A percentile compares a stretch with the other conserved stretches of the same genome.
These are phyloP conservation scores for Leptographium galeiforme DNA, from an alignment of 2,329 filamentous ascomycete species.

Conservation along the genomic window DNA sequence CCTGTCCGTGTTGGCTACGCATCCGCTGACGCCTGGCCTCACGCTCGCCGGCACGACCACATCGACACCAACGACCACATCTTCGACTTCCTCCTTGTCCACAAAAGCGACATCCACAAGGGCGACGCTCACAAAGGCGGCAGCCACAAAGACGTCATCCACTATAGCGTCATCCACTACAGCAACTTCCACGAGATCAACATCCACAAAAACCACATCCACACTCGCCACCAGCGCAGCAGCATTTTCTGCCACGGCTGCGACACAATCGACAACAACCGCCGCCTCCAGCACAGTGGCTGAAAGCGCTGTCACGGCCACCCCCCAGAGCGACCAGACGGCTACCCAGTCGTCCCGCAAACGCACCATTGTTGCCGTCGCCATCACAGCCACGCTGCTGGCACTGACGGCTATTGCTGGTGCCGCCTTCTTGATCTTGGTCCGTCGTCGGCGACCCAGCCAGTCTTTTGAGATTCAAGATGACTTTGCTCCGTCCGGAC, in stretches of 20 bases:
- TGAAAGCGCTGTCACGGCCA: not conserved
- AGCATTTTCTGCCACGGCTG: too few relatives aligned
- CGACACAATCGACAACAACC: not conserved
- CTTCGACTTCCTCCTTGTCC: not conserved
- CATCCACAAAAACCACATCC: not conserved
- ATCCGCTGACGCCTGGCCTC: constrained; percentile 22
- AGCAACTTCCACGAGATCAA: not conserved
- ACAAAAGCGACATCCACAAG: too few relatives aligned
- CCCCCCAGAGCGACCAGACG: not conserved
- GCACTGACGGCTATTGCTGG: not conserved
- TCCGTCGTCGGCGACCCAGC: not conserved
- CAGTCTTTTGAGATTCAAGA: not conserved
- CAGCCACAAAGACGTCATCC: not conserved
- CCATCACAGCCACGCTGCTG: not conserved
- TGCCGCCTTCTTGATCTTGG: not conserved
- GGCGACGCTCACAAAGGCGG: not conserved
- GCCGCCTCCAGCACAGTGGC: not conserved
- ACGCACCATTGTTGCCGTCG: not conserved
- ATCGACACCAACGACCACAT: not conserved
- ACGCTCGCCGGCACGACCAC: constrained; percentile 8
- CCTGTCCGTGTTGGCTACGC: constrained; percentile 20
- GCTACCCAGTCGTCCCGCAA: not conserved
- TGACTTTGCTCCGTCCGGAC: not conserved
- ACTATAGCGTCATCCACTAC: not conserved
- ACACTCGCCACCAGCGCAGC: too few relatives aligned